Conservation (phyloP, 257 asterid genomes). For the Fraxinus excelsior region DNA sequence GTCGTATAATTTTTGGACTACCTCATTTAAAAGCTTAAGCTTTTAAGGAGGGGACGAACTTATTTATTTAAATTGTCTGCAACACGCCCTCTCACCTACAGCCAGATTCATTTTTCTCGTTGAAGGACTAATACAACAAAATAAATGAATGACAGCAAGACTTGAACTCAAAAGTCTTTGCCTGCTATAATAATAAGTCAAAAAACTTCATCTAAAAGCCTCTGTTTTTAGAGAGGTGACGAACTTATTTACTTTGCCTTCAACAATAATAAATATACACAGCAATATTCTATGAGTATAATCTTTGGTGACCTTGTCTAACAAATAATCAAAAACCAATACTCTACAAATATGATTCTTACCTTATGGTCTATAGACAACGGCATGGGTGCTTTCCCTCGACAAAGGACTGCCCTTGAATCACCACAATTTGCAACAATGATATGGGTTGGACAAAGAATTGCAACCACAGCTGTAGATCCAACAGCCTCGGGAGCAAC, state of each 20-base stretch:
- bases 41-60: background rate
- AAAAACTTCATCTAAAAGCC: background rate
- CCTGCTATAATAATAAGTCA: too few relatives aligned
- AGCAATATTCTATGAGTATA: background rate
- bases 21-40: background rate
- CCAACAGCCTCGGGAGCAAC: conserved; percentile 92
- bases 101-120: background rate
- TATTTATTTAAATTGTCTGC: background rate
- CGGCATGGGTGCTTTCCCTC: conserved; percentile 68
- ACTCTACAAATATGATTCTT: conserved; percentile 19
- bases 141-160: background rate
- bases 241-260: background rate
- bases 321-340: background rate
- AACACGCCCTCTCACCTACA: background rate
- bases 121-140: too few relatives aligned
- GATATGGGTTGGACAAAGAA: conserved; percentile 66
- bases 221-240: background rate
- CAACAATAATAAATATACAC: background rate
- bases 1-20: background rate
- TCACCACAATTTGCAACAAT: conserved; percentile 94
- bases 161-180: background rate
- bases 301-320: background rate
- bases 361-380: conserved; percentile 82
- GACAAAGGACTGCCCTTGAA: conserved; percentile 80
- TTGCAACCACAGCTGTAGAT: conserved; percentile 84